Evolutionary conservation across 2,329 filamentous ascomycete species (phyloP).

Genomic region (Dactylellina drechsleri): DNA sequence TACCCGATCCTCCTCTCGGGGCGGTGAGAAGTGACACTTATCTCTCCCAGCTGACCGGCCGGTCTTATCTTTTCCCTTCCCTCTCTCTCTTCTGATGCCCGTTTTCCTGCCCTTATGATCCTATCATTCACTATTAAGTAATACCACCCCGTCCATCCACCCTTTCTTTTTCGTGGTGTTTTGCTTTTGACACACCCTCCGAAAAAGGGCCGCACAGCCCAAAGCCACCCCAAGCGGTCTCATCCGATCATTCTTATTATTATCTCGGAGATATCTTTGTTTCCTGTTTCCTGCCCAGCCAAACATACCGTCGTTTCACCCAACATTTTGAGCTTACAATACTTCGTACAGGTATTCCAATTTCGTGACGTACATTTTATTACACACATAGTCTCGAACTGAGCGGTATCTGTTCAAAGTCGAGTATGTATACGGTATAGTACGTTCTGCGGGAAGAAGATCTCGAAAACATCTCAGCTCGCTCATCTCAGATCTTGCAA

Average conservation of each 20-base stretch:
- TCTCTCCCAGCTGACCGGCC: slow-evolving; percentile 27
- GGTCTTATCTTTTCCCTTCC: slow-evolving; percentile 35
- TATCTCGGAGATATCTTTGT: slow-evolving; percentile 2
- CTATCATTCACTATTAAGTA: slow-evolving; percentile 33
- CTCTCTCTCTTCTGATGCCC: background rate
- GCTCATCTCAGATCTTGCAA: slow-evolving; percentile 1
- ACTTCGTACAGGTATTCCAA: background rate
- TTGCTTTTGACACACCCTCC: slow-evolving; percentile 37
- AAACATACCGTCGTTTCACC: slow-evolving; percentile 3
- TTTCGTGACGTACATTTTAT: no score
- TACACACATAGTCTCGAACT: no score
- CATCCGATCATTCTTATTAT: slow-evolving; percentile 22
- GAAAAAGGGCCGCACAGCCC: slow-evolving; percentile 30
- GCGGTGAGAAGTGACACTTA: slow-evolving; percentile 6
- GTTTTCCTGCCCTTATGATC: slow-evolving; percentile 50
- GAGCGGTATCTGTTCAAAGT: no score
- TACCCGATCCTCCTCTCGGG: slow-evolving; percentile 17
- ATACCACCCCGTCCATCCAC: slow-evolving; percentile 10
- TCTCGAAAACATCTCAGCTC: slow-evolving; percentile 16
- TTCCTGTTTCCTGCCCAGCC: slow-evolving; percentile 6
- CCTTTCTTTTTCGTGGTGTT: slow-evolving; percentile 26
- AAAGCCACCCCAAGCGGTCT: slow-evolving; percentile 14
- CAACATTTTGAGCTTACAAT: background rate
- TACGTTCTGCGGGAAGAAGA: background rate
- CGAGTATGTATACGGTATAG: slow-evolving; percentile 1